Evolutionary conservation across 805 yeast species (phyloP), one percentile per base, ranked within the genome.

Genomic region (Saturnispora gosingensis): DNA sequence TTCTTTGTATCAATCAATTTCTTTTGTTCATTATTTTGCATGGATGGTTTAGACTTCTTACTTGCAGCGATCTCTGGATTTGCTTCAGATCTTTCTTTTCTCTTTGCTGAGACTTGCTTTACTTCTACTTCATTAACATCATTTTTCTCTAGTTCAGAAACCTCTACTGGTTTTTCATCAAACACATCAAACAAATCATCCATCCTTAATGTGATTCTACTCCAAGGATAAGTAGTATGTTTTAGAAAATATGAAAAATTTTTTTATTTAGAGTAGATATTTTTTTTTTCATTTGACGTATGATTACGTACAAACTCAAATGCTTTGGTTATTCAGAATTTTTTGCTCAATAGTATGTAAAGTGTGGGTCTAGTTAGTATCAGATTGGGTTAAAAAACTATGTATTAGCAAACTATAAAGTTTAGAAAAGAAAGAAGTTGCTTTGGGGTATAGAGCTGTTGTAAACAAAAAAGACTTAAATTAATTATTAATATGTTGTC

Each of bases 171-270:
- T 3, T 74, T 72, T 64, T 81, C 86, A 47, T 76, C 72, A 59
- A 81, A 81, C 54, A 81, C 85, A 48, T 74, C 83, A 61, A 81
- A 81, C 50, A 81, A 72, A 59, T 81, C 85, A 62, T 78, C 81
- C 65, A 62, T 64, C 13, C n/a, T 56, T 18, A 22, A 30, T 25
- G 27, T 38, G 27, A 5, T 11, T 36, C 16, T 20, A 10, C 6
- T 38, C 24, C 20, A n/a, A 40, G 8, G 34, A 28, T 38, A 22
- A 40, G 16, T 15, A 22, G 11, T 22, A 13, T 15, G 16, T 5
- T 8, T 4, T 10, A 38, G n/a, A n/a, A 42, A 3, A 16, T 15
- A 40, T 22, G 35, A 42, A 47, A 47, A 47, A 39, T 22, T 38
- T 48, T 42, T 22, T 42, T 30, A 30, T 42, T 16, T n/a, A 18